A percentile compares a stretch with the other conserved stretches of the same genome.
phyloP scores from a whole-genome alignment of 164 flowering plant species.

The Macadamia tetraphylla region DNA sequence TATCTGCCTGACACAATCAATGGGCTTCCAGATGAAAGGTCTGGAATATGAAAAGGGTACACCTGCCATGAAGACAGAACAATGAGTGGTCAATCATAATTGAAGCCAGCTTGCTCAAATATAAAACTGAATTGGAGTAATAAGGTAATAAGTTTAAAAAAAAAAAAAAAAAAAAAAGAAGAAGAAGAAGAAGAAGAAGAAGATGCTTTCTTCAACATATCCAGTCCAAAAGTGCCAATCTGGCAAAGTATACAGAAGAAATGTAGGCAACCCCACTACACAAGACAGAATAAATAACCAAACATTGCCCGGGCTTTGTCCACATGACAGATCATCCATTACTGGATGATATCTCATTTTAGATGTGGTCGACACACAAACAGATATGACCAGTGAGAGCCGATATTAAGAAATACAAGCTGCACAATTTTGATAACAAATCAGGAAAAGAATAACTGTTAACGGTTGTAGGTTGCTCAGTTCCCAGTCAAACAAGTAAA shows the following conservation, averaged over 20 bases:
- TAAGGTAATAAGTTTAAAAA: not conserved
- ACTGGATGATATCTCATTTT: not conserved
- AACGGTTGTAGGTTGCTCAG: not conserved
- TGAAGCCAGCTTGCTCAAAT: not conserved
- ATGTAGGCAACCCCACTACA: not conserved
- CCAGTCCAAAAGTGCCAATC: not conserved
- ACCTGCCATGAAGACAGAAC: slow-evolving; percentile 31
- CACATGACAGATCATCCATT: not conserved
- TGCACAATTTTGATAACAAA: not conserved
- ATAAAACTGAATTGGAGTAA: not conserved
- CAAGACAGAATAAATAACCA: not conserved
- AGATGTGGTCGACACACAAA: not conserved
- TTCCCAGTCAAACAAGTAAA: not conserved
- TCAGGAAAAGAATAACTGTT: not conserved
- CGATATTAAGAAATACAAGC: not conserved
- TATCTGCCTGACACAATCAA: slow-evolving; percentile 74
- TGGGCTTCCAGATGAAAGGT: slow-evolving; percentile 62
- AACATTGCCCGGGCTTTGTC: not conserved
- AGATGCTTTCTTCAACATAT: not conserved
- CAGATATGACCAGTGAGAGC: not conserved
- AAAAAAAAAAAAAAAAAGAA: too few relatives aligned
- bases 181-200: too few relatives aligned
- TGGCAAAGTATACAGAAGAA: not conserved
- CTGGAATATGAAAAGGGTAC: slow-evolving; percentile 60
- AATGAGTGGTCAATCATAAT: not conserved